Evolutionary conservation across 148 eudicot species (phyloP).

Genomic region (Spergularia bocconei): DNA sequence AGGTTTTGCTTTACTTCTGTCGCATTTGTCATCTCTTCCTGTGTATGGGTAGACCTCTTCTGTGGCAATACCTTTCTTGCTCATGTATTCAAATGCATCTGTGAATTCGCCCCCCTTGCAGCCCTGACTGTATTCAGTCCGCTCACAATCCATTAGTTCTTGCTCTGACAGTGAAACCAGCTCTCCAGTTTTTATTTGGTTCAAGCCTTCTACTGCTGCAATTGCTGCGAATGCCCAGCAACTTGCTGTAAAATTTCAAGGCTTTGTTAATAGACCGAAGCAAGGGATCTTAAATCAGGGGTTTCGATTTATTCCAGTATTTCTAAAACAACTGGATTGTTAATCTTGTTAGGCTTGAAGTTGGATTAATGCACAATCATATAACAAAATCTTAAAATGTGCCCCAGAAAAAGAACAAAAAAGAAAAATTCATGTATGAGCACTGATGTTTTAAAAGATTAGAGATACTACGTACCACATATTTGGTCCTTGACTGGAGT

Average conservation of each 20-base stretch:
- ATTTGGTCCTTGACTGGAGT: not conserved
- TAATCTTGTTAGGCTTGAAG: too few relatives aligned
- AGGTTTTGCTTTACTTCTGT: not conserved
- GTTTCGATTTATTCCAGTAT: too few relatives aligned
- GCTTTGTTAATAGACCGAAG: not conserved
- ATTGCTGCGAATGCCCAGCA: slow-evolving; percentile 52
- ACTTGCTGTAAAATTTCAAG: slow-evolving; percentile 26
- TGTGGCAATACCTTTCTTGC: slow-evolving; percentile 35
- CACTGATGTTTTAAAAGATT: too few relatives aligned
- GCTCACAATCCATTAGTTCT: slow-evolving; percentile 37
- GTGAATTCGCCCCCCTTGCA: slow-evolving; percentile 28
- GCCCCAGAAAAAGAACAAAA: too few relatives aligned
- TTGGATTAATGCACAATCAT: too few relatives aligned
- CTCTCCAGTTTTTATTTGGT: slow-evolving; percentile 28
- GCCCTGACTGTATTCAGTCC: not conserved
- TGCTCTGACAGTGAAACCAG: slow-evolving; percentile 44
- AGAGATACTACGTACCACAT: slow-evolving; percentile 1
- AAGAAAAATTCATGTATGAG: too few relatives aligned
- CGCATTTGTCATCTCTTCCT: slow-evolving; percentile 15
- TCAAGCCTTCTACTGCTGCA: slow-evolving; percentile 40
- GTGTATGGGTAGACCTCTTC: slow-evolving; percentile 41
- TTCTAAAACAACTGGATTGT: too few relatives aligned
- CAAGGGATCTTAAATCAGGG: not conserved
- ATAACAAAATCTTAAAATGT: too few relatives aligned
- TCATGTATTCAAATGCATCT: slow-evolving; percentile 29